A percentile compares a stretch with the other conserved stretches of the same genome.
Evolutionary conservation across 75 land plant genomes (phyloP).

Genomic region (Sequoiadendron giganteum): DNA sequence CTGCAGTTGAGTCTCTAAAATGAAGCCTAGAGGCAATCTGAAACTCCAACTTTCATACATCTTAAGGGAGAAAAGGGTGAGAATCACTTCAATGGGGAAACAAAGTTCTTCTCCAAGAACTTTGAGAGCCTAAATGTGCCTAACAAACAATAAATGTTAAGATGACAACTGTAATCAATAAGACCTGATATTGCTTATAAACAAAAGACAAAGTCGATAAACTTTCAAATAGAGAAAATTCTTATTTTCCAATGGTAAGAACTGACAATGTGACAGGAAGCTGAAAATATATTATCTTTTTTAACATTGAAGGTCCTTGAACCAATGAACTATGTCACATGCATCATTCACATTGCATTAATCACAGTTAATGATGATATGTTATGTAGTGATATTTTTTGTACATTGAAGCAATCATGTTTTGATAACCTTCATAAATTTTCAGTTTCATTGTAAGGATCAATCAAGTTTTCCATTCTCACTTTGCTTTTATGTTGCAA

Average conservation of each 20-base stretch:
- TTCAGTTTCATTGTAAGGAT: background rate
- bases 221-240: too few species aligned
- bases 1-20: too few species aligned
- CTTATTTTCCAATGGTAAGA: background rate
- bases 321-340: background rate
- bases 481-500: background rate
- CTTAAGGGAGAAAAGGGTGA: too few species aligned
- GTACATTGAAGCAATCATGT: background rate
- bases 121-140: too few species aligned
- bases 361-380: background rate
- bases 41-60: too few species aligned
- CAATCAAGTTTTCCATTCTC: background rate
- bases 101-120: too few species aligned
- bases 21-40: too few species aligned
- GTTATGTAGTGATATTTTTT: background rate
- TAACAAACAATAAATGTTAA: too few species aligned
- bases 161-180: too few species aligned
- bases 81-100: too few species aligned
- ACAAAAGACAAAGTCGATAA: too few species aligned
- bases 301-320: background rate
- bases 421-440: background rate
- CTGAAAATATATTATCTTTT: background rate
- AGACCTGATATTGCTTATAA: too few species aligned
- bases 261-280: background rate
- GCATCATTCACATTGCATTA: background rate